Conservation (phyloP, 805 yeast genomes). For the Metschnikowia reukaufii region DNA sequence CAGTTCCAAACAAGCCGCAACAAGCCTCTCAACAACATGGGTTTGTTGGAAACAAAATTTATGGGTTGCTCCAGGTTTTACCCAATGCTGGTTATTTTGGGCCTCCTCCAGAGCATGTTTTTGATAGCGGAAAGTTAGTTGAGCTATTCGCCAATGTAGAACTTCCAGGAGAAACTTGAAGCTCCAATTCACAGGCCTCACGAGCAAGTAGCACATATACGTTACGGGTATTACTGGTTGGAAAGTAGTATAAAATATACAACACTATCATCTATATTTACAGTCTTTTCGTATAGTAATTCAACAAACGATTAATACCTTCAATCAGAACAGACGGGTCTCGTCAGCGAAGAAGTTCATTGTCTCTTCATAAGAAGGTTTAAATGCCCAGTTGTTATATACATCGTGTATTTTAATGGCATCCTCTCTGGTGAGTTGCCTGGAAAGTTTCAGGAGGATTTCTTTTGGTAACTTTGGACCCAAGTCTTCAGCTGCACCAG, state of each 20-base stretch:
- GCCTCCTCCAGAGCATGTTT: conserved; percentile 45
- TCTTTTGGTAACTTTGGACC: conserved; percentile 26
- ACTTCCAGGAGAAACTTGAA: conserved; percentile 15
- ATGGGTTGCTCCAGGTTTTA: conserved; percentile 52
- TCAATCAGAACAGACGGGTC: conserved; percentile 12
- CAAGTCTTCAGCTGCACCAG: conserved; percentile 70
- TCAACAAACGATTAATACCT: not conserved
- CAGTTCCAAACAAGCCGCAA: conserved; percentile 8
- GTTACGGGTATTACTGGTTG: not conserved
- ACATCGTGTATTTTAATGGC: conserved; percentile 48
- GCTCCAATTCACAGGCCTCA: not conserved
- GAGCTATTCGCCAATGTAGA: conserved; percentile 36
- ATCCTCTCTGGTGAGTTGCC: conserved; percentile 56
- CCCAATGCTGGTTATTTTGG: conserved; percentile 63
- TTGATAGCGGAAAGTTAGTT: conserved; percentile 56
- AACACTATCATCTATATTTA: not conserved
- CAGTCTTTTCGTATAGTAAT: not conserved
- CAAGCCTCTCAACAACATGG: conserved; percentile 20
- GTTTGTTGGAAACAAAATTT: conserved; percentile 34
- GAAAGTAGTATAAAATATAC: not conserved
- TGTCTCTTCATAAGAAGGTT: conserved; percentile 48
- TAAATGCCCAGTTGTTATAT: conserved; percentile 82
- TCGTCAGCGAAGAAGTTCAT: conserved; percentile 19
- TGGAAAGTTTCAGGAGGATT: conserved; percentile 45
- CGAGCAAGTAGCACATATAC: not conserved